phyloP scores from a whole-genome alignment of 2,329 filamentous ascomycete genomes.

The Penicillium expansum region DNA sequence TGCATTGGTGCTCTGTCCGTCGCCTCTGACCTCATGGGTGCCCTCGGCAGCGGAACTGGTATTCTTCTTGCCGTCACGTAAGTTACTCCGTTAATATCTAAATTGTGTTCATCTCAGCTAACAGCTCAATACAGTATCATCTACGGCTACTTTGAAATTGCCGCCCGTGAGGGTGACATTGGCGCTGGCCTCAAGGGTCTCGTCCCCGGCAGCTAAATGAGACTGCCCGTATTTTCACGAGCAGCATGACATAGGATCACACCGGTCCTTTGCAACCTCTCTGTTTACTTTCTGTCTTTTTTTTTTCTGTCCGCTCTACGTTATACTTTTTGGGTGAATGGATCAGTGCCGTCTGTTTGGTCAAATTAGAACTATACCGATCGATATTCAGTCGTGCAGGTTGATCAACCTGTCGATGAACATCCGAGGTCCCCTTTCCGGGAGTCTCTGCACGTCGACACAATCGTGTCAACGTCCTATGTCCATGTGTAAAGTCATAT shows the following conservation, averaged over 20 bases:
- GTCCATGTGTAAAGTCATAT: conserved; percentile 12
- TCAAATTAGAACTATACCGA: not conserved
- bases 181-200: conserved; percentile 67
- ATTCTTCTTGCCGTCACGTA: conserved; percentile 97
- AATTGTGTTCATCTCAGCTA: conserved; percentile 7
- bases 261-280: conserved; percentile 15
- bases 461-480: not conserved
- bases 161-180: conserved; percentile 96
- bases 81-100: conserved; percentile 46
- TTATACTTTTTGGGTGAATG: conserved; percentile 28
- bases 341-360: conserved; percentile 20
- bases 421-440: not conserved
- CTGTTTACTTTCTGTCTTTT: conserved; percentile 25
- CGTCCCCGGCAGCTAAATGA: conserved; percentile 50
- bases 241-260: conserved; percentile 30
- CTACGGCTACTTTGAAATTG: conserved; percentile 99
- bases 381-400: conserved; percentile 2
- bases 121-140: conserved; percentile 69
- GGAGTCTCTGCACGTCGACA: not conserved
- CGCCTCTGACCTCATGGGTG: conserved; percentile 90
- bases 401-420: conserved; percentile 3
- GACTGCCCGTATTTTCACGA: conserved; percentile 32
- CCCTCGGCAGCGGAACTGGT: conserved; percentile 93
- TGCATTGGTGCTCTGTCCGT: conserved; percentile 98
- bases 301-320: conserved; percentile 22